Base-by-base conservation (phyloP, 305 asterid species). In the Solanum hybrid region DNA sequence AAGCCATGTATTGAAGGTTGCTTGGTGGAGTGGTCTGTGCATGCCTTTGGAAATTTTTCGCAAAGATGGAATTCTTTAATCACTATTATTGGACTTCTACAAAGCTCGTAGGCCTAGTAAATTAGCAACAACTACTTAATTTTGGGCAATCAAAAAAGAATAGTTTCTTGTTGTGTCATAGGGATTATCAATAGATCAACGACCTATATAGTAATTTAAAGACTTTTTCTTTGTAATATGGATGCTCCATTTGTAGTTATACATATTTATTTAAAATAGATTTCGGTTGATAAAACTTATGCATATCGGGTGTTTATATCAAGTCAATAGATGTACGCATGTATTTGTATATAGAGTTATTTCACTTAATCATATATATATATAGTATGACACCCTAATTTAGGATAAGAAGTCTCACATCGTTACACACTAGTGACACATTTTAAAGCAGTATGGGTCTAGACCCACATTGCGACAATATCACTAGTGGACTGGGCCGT, bases 1-100 rank as follows among this genome's bases (percentile, higher is more conserved):
- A 91, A n/a, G 71, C 90, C 61, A 89, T 37, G 28, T 89, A 84
- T 33, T 90, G 89, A 90, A 20, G 75, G 87, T 18, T 87, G 75
- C 18, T 26, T 10, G 24, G 28, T 31, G 67, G 74, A 24, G 22
- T 13, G 29, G 14, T 8, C 12, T 80, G 13, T 18, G 73, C 61
- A 36, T 83, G 90, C 64, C 51, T 36, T 76, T 3, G 28, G 40
- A 83, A 29, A 2, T 8, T 29, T 75, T 83, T 88, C 34, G 16
- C 87, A 14, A 40, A n/a, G 79, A 51, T 46, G 22, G 42, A 76
- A 28, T 69, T 57, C 77, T 81, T 39, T 7, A 18, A 35, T 46
- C 22, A 12, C 13, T 31, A 10, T 33, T 84, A 46, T 28, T 83
- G 28, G 28, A 29, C 37, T 29, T 46, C 20, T 46, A 46, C 39